Conservation (phyloP, 2,329 filamentous ascomycete genomes). For the Rutstroemia sp. region DNA sequence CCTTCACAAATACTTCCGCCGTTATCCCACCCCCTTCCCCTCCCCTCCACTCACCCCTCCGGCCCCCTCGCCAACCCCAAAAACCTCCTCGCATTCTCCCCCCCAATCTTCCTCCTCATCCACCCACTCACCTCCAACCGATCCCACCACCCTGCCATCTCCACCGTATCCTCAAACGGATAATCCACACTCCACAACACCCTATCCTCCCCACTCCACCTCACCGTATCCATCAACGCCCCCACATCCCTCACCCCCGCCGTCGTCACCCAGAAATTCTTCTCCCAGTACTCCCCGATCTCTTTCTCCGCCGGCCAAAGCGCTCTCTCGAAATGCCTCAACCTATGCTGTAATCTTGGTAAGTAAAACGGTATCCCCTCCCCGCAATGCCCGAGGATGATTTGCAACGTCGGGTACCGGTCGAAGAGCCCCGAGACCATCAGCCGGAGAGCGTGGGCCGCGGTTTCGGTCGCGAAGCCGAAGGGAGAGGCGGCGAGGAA, state of each 20-base stretch:
- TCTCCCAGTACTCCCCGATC: constrained; percentile 37
- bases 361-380: constrained; percentile 18
- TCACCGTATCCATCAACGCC: constrained; percentile 35
- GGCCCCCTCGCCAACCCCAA: background rate
- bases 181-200: constrained; percentile 44
- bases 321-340: background rate
- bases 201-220: constrained; percentile 32
- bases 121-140: constrained; percentile 5
- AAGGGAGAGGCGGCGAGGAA: constrained; percentile 37
- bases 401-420: constrained; percentile 16
- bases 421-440: constrained; percentile 20
- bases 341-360: background rate
- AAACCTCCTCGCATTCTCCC: constrained; percentile 9
- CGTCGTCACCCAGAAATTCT: constrained; percentile 51
- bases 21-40: background rate
- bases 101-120: constrained; percentile 13
- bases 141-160: constrained; percentile 17
- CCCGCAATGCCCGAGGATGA: constrained; percentile 21
- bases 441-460: constrained; percentile 15
- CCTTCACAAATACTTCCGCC: too few relatives aligned
- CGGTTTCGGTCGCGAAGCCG: constrained; percentile 41
- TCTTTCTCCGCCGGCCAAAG: background rate
- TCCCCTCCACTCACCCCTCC: background rate
- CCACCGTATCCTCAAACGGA: constrained; percentile 17
- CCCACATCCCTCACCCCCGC: constrained; percentile 40